Evolutionary conservation across 2,329 filamentous ascomycete species (phyloP).

Genomic region (Colletotrichum chlorophyti): DNA sequence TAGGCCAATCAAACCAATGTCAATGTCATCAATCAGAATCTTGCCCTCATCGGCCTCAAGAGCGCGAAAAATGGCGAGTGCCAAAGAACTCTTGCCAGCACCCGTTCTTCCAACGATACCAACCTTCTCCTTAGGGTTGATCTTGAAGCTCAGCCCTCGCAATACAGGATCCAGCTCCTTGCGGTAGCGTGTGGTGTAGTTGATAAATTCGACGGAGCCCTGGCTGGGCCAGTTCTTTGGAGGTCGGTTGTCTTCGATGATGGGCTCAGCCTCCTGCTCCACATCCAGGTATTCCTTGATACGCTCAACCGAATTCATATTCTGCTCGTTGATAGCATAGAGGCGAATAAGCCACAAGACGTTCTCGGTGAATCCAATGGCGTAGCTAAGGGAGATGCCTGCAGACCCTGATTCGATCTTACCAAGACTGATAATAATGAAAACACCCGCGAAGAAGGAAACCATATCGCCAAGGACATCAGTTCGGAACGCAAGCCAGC

Average conservation of each 20-base stretch:
- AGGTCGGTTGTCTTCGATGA: conserved; percentile 81
- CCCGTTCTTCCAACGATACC: conserved; percentile 96
- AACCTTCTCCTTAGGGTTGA: conserved; percentile 87
- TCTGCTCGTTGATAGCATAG: conserved; percentile 95
- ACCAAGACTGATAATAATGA: conserved; percentile 84
- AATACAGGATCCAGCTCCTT: conserved; percentile 87
- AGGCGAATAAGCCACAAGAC: conserved; percentile 95
- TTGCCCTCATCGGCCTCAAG: conserved; percentile 89
- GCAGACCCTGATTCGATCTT: conserved; percentile 89
- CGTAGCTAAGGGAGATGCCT: conserved; percentile 93
- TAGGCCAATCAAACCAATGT: conserved; percentile 89
- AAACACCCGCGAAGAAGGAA: conserved; percentile 90
- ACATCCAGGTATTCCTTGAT: conserved; percentile 97
- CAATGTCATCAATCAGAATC: conserved; percentile 90
- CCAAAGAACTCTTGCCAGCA: conserved; percentile 94
- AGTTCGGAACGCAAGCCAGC: conserved; percentile 93
- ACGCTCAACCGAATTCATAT: conserved; percentile 98
- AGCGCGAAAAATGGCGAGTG: conserved; percentile 90
- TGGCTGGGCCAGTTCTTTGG: conserved; percentile 82
- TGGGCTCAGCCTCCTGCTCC: conserved; percentile 84
- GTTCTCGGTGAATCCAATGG: conserved; percentile 96
- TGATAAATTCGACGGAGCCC: conserved; percentile 85
- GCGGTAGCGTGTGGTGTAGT: conserved; percentile 90
- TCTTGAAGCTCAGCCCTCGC: conserved; percentile 83
- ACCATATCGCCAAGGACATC: conserved; percentile 91